Conservation (phyloP, 1,284 basidiomycete genomes). For the Trichosporon inkin region DNA sequence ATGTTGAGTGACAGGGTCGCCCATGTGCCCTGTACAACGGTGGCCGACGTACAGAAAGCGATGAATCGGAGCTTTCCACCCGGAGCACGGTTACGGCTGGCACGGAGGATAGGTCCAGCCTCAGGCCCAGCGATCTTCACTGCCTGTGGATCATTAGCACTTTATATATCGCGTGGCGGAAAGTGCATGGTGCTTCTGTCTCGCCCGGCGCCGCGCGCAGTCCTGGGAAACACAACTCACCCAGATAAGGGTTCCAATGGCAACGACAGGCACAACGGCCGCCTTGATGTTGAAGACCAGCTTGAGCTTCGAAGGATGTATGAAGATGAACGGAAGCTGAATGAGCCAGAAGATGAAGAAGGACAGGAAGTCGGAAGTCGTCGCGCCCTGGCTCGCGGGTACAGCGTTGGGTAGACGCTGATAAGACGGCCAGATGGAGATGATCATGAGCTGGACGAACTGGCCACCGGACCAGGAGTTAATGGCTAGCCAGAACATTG, state of each 20-base stretch:
- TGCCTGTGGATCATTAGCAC: conserved; percentile 6
- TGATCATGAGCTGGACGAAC: conserved; percentile 58
- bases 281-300: conserved; percentile 69
- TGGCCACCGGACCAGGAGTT: conserved; percentile 55
- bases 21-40: conserved; percentile 38
- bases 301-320: conserved; percentile 69
- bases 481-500: conserved; percentile 72
- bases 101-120: conserved; percentile 13
- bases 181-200: too few species aligned
- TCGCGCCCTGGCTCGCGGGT: conserved; percentile 60
- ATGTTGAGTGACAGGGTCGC: conserved; percentile 62
- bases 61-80: conserved; percentile 35
- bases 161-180: conserved; percentile 33
- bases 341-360: conserved; percentile 72
- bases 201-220: too few species aligned
- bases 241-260: conserved; percentile 70
- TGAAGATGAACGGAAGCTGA: conserved; percentile 61
- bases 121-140: conserved; percentile 34
- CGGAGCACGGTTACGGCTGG: conserved; percentile 25
- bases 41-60: conserved; percentile 39
- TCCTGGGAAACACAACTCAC: conserved; percentile 27
- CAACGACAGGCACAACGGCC: conserved; percentile 61
- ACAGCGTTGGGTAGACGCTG: conserved; percentile 63
- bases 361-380: conserved; percentile 58
- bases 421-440: conserved; percentile 71